Evolutionary conservation across 495 filamentous ascomycete species (phyloP), one percentile per base, ranked within the genome.

Genomic region (Penicillium egyptiacum): DNA sequence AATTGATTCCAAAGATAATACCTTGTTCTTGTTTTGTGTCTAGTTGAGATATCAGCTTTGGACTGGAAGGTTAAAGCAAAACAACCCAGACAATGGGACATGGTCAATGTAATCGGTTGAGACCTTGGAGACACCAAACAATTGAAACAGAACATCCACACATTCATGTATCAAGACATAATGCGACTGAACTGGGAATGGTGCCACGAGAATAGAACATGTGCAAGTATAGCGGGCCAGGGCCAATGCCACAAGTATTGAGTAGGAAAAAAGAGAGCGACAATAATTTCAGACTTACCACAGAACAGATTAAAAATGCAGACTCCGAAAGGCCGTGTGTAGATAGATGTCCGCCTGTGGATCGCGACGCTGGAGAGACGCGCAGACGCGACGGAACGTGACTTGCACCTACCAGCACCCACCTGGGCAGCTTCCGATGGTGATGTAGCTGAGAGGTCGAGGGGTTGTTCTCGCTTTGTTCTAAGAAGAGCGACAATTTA

Each of bases 341-440:
- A 31, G 53, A 54, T 50, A 31, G 53, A 54, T 31, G 20, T 44
- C 43, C 1, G 41, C 42, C 35, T 53, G 58, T 64, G 47, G 60
- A 66, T 61, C 54, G 58, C 60, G 58, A 60, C 53, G 50, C 65
- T 55, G 19, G 53, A 31, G 50, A 62, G 59, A 67, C 66, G 66
- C 66, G 66, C 66, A 66, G 59, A 64, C 62, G 66, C 64, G 63
- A 63, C 59, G 58, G 61, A 67, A 64, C 64, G 66, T 67, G 66
- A 67, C 47, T 52, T 51, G 55, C 44, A 42, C 28, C 28, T 20
- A 9, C 45, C 45, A 48, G 25, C 26, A 8, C 9, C 28, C 45
- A n/a, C n/a, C n/a, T n/a, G n/a, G n/a, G n/a, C n/a, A 48, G 25
- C 9, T 17, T 39, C 49, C 23, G 7, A 31, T 6, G 52, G 53